phyloP scores from a whole-genome alignment of 257 asterid species.

The Capsicum baccatum region DNA sequence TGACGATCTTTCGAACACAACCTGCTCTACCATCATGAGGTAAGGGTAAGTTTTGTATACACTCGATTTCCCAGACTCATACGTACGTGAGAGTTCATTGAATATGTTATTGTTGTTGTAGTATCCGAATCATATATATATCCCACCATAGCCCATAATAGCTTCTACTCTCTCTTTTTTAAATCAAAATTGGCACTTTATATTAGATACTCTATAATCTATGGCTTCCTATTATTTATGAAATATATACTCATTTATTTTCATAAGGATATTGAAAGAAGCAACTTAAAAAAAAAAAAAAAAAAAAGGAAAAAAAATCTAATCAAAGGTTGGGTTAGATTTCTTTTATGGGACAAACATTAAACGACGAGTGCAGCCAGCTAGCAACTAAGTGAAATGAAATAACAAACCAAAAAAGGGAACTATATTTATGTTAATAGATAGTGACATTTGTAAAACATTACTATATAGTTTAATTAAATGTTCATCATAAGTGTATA shows the following conservation, averaged over 20 bases:
- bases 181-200: neutral
- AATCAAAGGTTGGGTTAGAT: neutral
- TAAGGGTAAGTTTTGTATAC: neutral
- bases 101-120: neutral
- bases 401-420: neutral
- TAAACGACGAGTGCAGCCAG: constrained; percentile 26
- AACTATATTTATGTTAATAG: neutral
- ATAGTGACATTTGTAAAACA: neutral
- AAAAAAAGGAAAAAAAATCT: neutral
- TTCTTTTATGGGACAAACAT: constrained; percentile 19
- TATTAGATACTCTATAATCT: constrained; percentile 13
- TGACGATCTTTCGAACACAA: neutral
- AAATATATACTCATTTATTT: neutral
- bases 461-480: neutral
- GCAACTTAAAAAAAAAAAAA: neutral
- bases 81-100: accelerated
- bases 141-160: neutral
- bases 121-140: neutral
- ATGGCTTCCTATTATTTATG: neutral
- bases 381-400: constrained; percentile 16
- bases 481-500: neutral
- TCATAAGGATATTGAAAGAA: neutral
- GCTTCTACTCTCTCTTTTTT: neutral
- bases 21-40: no score
- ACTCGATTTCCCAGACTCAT: accelerated